Evolutionary conservation across 306 rosid genomes (phyloP), one percentile per base, ranked within the genome.

Genomic region (Argentina anserina): DNA sequence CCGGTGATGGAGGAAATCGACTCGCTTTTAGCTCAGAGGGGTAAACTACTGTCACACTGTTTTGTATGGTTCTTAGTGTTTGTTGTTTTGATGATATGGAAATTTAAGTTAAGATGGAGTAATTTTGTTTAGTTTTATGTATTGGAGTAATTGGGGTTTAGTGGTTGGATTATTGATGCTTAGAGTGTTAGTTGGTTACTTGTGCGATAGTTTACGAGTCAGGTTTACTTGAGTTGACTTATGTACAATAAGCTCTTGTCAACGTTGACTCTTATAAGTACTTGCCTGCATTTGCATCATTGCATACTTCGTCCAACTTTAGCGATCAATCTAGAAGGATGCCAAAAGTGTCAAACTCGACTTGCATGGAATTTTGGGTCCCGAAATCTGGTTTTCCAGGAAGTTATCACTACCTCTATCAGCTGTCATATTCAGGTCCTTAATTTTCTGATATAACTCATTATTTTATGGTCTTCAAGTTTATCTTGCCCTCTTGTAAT

Each of bases 1-100:
- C 95, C 96, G 0, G 96, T 96, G 23, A 90, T 96, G 62, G 87
- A 88, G 77, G 90, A 89, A 80, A 94, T 94, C 66, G 97, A 94
- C 80, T 73, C 84, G 75, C 91, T 94, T 81, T 79, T 94, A 78
- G 78, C 71, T 18, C 95, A 91, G 81, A 91, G 96, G 83, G 97
- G 99, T 94, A 47, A n/a, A 37, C 83, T 69, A 37, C 40, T 1
- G 6, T 43, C 18, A 0, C 47, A 43, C 14, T 66, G 15, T 49
- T 29, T 40, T 59, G 41, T 34, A 4, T 71, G 65, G 34, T 69
- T 67, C 50, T 76, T 76, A 33, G 33, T 70, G 28, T 36, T 52
- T 70, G 11, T 28, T 68, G 33, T 10, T 1, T 53, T 3, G 31
- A 10, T n/a, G 7, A 53, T 21, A 2, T 52, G 60, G 8, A 21